A percentile compares a stretch with the other conserved stretches of the same genome.
Evolutionary conservation across 2,329 filamentous ascomycete genomes (phyloP).

Genomic region (Aspergillus sp.): DNA sequence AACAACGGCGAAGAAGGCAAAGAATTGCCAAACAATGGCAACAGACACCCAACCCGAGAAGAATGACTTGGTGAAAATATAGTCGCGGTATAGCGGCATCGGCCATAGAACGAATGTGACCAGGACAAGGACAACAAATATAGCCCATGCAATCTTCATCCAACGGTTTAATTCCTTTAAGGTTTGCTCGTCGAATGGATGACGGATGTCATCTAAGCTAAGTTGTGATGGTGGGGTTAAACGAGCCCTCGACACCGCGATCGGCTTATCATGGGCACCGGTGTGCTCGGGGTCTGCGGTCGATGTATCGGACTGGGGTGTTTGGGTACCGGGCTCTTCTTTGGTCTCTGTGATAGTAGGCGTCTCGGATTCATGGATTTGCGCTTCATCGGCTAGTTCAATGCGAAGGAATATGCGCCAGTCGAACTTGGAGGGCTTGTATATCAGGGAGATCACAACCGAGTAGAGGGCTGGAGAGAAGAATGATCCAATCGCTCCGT

Average conservation of each 20-base stretch:
- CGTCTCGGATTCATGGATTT: slow-evolving; percentile 19
- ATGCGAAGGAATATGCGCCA: slow-evolving; percentile 50
- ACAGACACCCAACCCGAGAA: slow-evolving; percentile 49
- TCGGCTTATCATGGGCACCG: slow-evolving; percentile 3
- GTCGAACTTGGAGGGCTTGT: slow-evolving; percentile 42
- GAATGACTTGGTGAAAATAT: slow-evolving; percentile 49
- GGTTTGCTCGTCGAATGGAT: slow-evolving; percentile 44
- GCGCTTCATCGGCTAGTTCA: slow-evolving; percentile 45
- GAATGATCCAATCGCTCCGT: slow-evolving; percentile 47
- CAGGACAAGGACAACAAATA: slow-evolving; percentile 45
- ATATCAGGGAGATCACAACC: slow-evolving; percentile 43
- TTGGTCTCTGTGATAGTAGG: not conserved
- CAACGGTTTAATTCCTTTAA: slow-evolving; percentile 36
- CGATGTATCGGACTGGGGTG: slow-evolving; percentile 3
- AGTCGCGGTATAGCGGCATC: slow-evolving; percentile 51
- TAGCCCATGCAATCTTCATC: slow-evolving; percentile 43
- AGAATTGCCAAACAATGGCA: slow-evolving; percentile 51
- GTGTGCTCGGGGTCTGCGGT: slow-evolving; percentile 1
- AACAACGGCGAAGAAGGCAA: slow-evolving; percentile 48
- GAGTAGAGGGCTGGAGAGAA: slow-evolving; percentile 51
- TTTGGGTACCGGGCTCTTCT: not conserved
- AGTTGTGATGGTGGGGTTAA: slow-evolving; percentile 8
- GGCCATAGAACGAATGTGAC: slow-evolving; percentile 52
- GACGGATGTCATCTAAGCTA: slow-evolving; percentile 43
- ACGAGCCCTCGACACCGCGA: not conserved